Percentiles rank a stretch among this genome's conserved stretches.
Conservation (phyloP, 805 yeast species). For the Saccharomycopsis sp. region DNA sequence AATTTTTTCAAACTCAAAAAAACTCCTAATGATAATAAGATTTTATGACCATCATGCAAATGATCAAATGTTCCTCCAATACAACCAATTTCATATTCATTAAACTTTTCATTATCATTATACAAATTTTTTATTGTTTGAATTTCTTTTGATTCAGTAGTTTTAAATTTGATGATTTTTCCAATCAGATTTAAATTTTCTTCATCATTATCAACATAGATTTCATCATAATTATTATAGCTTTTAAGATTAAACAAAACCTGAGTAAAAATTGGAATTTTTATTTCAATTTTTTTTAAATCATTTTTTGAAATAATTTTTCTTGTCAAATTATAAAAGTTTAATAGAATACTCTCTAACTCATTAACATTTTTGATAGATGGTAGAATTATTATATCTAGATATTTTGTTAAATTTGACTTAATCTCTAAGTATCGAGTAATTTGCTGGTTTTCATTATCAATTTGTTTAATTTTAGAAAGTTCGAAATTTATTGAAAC, state of each 20-base stretch:
- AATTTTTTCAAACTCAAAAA: constrained; percentile 45
- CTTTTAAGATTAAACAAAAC: constrained; percentile 17
- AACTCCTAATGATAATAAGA: constrained; percentile 62
- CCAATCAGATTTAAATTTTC: not conserved
- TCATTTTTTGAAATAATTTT: constrained; percentile 5
- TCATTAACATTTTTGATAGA: constrained; percentile 21
- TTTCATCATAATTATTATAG: too few relatives aligned
- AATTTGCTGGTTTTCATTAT: not conserved
- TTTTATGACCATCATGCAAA: constrained; percentile 90
- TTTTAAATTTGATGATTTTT: too few relatives aligned
- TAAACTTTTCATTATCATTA: not conserved
- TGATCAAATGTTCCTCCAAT: constrained; percentile 98
- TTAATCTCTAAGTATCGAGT: constrained; percentile 6
- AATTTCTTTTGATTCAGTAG: not conserved
- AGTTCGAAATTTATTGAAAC: not conserved
- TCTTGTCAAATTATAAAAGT: constrained; percentile 26
- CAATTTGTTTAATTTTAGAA: not conserved
- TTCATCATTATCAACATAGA: not conserved
- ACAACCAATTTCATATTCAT: constrained; percentile 32
- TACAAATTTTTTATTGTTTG: too few relatives aligned
- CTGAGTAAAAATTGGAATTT: constrained; percentile 15
- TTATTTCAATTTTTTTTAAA: not conserved
- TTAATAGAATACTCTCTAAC: constrained; percentile 25
- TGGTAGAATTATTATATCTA: constrained; percentile 24
- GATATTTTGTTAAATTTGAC: not conserved